Evolutionary conservation across 139 green algal species (phyloP), one percentile per base, ranked within the genome.

Genomic region (Chlorella sp.): DNA sequence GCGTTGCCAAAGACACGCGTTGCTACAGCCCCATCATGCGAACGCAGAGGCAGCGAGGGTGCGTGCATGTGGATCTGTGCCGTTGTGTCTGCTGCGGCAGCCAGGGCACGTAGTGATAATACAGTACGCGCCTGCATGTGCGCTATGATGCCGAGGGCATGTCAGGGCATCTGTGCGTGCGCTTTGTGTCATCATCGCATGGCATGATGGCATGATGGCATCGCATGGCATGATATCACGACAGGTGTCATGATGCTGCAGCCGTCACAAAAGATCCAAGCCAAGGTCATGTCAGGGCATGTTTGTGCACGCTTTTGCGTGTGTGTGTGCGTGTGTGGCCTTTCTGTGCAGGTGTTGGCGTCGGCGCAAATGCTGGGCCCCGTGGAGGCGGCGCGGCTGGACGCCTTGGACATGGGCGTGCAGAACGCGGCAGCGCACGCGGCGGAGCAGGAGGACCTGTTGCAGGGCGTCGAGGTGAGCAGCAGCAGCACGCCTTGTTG

Each of bases 1-100:
- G 22, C 5, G 85, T 99, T 17, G 90, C 88, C 0, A 74, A 51
- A 0, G 96, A 99, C 72, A 80, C 75, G 1, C 89, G 95, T 62
- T 91, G 79, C 71, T 97, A 96, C 81, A 71, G 82, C 33, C 69
- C 81, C 17, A 74, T 55, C 27, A 17, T 24, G 42, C 42, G 42
- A 55, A 55, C 42, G 17, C 42, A 55, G 42, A 55, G 42, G 42
- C 42, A 55, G 10, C 42, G 42, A 17, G 10, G 10, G 42, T 17
- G 10, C 42, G 10, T 24, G 42, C 42, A 55, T 55, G 42, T 55
- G 42, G n/a, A n/a, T n/a, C n/a, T n/a, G n/a, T n/a, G n/a, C n/a
- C n/a, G n/a, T n/a, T n/a, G n/a, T n/a, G n/a, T n/a, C n/a, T n/a
- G n/a, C n/a, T n/a, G n/a, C n/a, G n/a, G n/a, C n/a, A n/a, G n/a